phyloP scores from a whole-genome alignment of 148 eudicot species.

The Cornus controversa region DNA sequence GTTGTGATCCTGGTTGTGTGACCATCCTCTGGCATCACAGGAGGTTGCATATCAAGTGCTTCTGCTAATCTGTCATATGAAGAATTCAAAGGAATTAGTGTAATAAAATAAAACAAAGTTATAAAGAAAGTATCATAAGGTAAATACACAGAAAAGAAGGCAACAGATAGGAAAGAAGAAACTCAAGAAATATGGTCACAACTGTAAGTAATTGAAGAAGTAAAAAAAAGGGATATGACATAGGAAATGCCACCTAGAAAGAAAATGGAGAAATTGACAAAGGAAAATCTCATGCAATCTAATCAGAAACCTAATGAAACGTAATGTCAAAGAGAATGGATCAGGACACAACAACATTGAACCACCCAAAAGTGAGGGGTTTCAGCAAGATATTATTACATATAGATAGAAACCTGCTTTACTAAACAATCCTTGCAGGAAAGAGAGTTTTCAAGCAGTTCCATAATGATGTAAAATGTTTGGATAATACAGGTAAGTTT shows the following conservation, averaged over 20 bases:
- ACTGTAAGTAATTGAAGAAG: background rate
- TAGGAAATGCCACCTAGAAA: background rate
- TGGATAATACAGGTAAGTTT: too few relatives aligned
- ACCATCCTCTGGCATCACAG: conserved; percentile 95
- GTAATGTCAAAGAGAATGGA: background rate
- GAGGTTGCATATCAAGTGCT: conserved; percentile 96
- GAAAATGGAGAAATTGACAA: background rate
- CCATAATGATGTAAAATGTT: too few relatives aligned
- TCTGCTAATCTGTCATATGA: conserved; percentile 72
- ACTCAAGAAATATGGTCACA: background rate
- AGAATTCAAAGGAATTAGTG: background rate
- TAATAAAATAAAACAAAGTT: conserved; percentile 5
- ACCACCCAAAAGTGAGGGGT: background rate
- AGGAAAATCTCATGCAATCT: background rate
- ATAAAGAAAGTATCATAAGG: conserved; percentile 10
- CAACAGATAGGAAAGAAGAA: background rate
- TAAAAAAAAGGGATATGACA: background rate
- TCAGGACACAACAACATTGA: background rate
- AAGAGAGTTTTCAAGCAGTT: too few relatives aligned
- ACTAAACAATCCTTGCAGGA: background rate
- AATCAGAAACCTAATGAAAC: background rate
- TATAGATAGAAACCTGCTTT: background rate
- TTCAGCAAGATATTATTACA: background rate
- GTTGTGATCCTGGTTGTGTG: conserved; percentile 89
- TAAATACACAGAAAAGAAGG: background rate